Base-by-base conservation (phyloP, 108 stramenopile genomes). In the Aurantiochytrium sp. region DNA sequence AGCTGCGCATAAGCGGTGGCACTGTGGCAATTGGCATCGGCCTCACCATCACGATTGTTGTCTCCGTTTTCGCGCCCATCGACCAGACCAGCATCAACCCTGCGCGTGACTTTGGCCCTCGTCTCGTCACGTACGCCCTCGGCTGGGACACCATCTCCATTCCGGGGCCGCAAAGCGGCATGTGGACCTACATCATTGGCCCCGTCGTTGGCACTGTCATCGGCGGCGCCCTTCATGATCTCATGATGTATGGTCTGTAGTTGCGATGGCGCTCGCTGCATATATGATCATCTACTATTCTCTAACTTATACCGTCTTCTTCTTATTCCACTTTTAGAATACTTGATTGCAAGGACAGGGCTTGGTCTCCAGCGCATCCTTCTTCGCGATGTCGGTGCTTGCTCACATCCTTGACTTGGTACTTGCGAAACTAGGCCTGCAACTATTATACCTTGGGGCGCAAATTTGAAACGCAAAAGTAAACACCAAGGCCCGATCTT, bases 11-110 rank as follows among this genome's bases (percentile, higher is more conserved):
- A 19, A 42, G 44, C 3, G 91, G 88, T 5, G 44, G 44, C 25
- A 90, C 88, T 55, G 88, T 95, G 25, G 92, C 95, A 19, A 88
- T 88, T 44, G 29, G 29, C 58, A 42, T 88, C 18, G 87, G 87
- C 58, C 19, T 44, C 19, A 59, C 44, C 21, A 58, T 88, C 1
- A 8, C 18, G 16, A 64, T 88, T 6, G 42, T 58, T 23, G 35
- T 88, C 44, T 58, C 87, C 18, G 29, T 59, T 5, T 60, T 58
- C 44, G 58, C 60, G 42, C 87, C 87, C 60, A 59, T 88, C 60
- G 23, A 18, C 21, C 87, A 88, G 23, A 44, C 87, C 21, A 42
- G 87, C 23, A 35, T 58, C 42, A 88, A 88, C 87, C 87, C 87
- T 12, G 87, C 87, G 12, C 58, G 87, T 29, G 87, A 88, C 44